Evolutionary conservation across 116 monocot genomes (phyloP).

Genomic region (Papilionanthe hybrid): DNA sequence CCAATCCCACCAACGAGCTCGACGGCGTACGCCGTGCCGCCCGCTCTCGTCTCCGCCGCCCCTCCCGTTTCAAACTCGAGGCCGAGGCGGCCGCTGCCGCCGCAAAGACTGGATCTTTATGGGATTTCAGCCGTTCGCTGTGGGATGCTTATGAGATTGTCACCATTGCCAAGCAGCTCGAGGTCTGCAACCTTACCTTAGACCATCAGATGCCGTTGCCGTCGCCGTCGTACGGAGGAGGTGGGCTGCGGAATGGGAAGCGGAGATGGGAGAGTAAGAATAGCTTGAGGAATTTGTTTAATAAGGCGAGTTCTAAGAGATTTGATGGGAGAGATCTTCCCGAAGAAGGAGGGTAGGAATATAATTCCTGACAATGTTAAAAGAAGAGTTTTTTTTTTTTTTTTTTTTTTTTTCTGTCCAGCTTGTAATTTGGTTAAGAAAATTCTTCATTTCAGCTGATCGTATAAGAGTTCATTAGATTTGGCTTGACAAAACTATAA

Average conservation of each 20-base stretch:
- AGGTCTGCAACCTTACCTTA: conserved; percentile 28
- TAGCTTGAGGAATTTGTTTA: conserved; percentile 50
- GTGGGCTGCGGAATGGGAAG: conserved; percentile 1
- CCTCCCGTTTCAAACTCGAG: conserved; percentile 52
- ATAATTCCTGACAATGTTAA: no score
- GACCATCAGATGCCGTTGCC: conserved; percentile 19
- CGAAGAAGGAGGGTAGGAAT: no score
- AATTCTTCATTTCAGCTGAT: no score
- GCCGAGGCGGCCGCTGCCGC: conserved; percentile 10
- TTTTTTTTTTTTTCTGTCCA: no score
- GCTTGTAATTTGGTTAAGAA: no score
- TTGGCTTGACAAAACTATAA: no score
- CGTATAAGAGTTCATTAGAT: no score
- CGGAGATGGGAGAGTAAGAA: conserved; percentile 42
- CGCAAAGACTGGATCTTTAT: not conserved
- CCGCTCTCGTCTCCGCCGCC: conserved; percentile 12
- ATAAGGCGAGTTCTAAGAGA: conserved; percentile 12
- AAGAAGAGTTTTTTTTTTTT: no score
- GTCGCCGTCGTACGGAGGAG: not conserved
- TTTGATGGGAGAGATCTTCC: not conserved
- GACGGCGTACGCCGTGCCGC: conserved; percentile 19
- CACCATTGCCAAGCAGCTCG: conserved; percentile 56
- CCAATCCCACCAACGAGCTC: conserved; percentile 24
- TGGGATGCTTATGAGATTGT: conserved; percentile 90
- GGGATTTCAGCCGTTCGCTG: conserved; percentile 68